These are phyloP conservation scores for Kluyveromyces siamensis DNA, from an alignment of 805 yeast genomes.

Conservation along the genomic window DNA sequence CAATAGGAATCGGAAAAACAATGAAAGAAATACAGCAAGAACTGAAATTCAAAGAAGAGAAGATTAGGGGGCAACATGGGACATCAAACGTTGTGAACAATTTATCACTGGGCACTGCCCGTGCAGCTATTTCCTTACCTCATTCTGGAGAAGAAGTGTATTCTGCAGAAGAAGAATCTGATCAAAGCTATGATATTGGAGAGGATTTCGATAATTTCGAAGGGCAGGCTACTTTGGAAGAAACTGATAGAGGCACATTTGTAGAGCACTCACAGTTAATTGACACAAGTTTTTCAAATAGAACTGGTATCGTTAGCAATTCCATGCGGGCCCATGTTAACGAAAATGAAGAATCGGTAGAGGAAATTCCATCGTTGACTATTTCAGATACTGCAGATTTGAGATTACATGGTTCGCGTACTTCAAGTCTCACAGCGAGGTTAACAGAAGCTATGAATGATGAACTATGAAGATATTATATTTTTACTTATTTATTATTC, in stretches of 20 bases:
- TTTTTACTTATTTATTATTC: neutral
- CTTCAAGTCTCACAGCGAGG: constrained; percentile 1
- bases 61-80: constrained; percentile 5
- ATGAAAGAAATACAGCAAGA: constrained; percentile 29
- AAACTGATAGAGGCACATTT: constrained; percentile 6
- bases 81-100: neutral
- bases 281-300: neutral
- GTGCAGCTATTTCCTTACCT: neutral
- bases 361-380: constrained; percentile 1
- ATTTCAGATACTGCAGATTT: neutral
- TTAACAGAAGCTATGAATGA: constrained; percentile 1
- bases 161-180: neutral
- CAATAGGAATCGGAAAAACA: constrained; percentile 53
- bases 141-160: neutral
- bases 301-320: neutral
- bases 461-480: neutral
- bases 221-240: neutral
- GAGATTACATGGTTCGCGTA: neutral
- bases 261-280: constrained; percentile 7
- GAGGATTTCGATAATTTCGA: constrained; percentile 28
- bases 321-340: neutral
- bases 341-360: constrained; percentile 1
- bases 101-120: neutral
- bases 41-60: constrained; percentile 21
- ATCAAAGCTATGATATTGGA: constrained; percentile 11